Base-by-base conservation (phyloP, 2,329 filamentous ascomycete species). In the Lachnum nothofagi region DNA sequence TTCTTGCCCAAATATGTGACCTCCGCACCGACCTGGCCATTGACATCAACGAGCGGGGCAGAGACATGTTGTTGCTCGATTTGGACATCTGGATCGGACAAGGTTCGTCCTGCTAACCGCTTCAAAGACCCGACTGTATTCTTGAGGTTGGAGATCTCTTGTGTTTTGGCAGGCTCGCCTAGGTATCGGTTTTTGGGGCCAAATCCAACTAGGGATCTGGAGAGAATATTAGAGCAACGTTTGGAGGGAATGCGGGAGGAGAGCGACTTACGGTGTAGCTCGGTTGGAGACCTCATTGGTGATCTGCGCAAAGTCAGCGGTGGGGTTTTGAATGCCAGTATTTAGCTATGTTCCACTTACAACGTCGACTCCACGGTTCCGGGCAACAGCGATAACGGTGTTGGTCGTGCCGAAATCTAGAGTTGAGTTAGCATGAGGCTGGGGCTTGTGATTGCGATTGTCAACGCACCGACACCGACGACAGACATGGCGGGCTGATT, bases 251-350 rank as follows among this genome's bases (percentile, higher is more conserved):
- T 20, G 14, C 20, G 42, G 20, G 38, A 40, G 42, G 3, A 47
- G 27, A 22, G 33, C 27, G 48, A 85, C 90, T 79, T 88, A 96
- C 88, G 93, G 93, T 63, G 93, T 98, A 54, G 89, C 84, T 73
- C 93, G 86, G 80, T 98, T 97, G 61, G 93, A 98, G 64, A 97
- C 93, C 74, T 98, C 93, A 79, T 98, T 98, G 76, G 89, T 86
- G 69, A 98, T 95, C 90, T 95, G 65, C 49, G 63, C 45, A 45
- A 37, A 35, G 62, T 72, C 60, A 70, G 67, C 52, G 60, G 56
- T 43, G 25, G 6, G 6, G 25, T 49, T 46, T 49, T 46, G 27
- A 49, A 17, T 44, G 58, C 45, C 17, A 49, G 59, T 14, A 42
- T 44, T n/a, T 12, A 3, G 40, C 27, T 29, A 17, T 6, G 16